Evolutionary conservation across 2,329 filamentous ascomycete species (phyloP).

Genomic region (Mollisiaceae sp.): DNA sequence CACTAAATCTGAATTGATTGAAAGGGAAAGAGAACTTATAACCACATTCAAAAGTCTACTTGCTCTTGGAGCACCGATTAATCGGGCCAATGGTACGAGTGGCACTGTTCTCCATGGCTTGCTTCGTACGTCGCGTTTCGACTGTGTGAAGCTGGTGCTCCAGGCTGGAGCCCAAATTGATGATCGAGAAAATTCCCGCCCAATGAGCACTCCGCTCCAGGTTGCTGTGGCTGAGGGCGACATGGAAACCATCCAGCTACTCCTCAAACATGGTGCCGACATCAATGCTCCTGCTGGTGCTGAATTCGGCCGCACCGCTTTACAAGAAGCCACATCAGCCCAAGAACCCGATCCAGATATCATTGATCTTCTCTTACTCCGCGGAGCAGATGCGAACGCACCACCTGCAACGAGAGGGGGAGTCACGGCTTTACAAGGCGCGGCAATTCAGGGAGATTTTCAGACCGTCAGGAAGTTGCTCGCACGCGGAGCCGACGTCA

Average conservation of each 20-base stretch:
- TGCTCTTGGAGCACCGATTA: background rate
- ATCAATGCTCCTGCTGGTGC: conserved; percentile 14
- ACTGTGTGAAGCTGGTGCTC: conserved; percentile 3
- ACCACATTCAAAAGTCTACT: background rate
- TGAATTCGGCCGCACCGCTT: conserved; percentile 13
- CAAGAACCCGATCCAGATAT: background rate
- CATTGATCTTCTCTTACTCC: conserved; percentile 28
- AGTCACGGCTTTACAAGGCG: conserved; percentile 20
- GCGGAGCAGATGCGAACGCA: conserved; percentile 29
- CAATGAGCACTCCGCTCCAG: conserved; percentile 13
- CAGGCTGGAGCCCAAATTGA: conserved; percentile 7
- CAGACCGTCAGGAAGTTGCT: conserved; percentile 14
- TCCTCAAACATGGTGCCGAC: conserved; percentile 20
- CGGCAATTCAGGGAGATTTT: conserved; percentile 16
- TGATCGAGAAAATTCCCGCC: background rate
- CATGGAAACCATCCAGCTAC: conserved; percentile 8
- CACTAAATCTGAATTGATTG: no score
- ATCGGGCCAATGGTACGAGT: background rate
- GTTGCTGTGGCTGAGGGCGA: background rate
- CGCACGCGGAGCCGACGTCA: conserved; percentile 12
- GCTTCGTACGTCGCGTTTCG: background rate
- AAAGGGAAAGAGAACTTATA: background rate
- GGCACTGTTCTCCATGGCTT: background rate
- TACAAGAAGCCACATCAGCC: conserved; percentile 17
- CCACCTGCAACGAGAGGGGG: conserved; percentile 10